These are phyloP conservation scores for Syzygium aqueum DNA, from an alignment of 345 rosid species.

Conservation along the genomic window DNA sequence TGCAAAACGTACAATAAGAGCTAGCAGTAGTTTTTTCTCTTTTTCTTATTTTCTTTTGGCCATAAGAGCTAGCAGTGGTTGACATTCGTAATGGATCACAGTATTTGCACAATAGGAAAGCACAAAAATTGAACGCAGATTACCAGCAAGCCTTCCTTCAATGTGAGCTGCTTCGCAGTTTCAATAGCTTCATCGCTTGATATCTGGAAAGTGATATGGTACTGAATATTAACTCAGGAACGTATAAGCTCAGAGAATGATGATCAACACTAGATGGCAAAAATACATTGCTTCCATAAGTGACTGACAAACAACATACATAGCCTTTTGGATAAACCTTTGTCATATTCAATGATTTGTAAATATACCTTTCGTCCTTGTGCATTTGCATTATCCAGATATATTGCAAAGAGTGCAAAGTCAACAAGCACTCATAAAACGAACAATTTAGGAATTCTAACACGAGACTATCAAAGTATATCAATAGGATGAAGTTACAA, in stretches of 20 bases:
- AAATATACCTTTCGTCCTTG: rapidly evolving
- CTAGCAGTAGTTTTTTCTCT: neutral
- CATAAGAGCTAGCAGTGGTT: neutral
- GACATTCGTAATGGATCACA: neutral
- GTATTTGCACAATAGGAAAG: neutral
- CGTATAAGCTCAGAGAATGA: neutral
- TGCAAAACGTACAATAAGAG: neutral
- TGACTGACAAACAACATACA: neutral
- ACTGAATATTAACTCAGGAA: neutral
- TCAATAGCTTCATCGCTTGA: constrained; percentile 49
- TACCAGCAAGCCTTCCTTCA: constrained; percentile 53
- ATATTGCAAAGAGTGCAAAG: neutral
- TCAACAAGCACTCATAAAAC: neutral
- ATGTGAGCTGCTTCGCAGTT: constrained; percentile 41
- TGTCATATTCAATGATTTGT: neutral
- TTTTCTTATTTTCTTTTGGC: neutral
- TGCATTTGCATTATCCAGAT: neutral
- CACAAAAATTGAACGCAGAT: neutral
- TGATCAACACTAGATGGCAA: neutral
- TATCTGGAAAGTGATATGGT: constrained; percentile 12
- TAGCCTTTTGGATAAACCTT: neutral
- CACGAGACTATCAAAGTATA: neutral
- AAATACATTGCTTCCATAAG: neutral
- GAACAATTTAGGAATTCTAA: neutral
- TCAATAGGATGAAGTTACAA: neutral